phyloP scores from a whole-genome alignment of 2,329 filamentous ascomycete species.

The Drechslerella coelobrocha region DNA sequence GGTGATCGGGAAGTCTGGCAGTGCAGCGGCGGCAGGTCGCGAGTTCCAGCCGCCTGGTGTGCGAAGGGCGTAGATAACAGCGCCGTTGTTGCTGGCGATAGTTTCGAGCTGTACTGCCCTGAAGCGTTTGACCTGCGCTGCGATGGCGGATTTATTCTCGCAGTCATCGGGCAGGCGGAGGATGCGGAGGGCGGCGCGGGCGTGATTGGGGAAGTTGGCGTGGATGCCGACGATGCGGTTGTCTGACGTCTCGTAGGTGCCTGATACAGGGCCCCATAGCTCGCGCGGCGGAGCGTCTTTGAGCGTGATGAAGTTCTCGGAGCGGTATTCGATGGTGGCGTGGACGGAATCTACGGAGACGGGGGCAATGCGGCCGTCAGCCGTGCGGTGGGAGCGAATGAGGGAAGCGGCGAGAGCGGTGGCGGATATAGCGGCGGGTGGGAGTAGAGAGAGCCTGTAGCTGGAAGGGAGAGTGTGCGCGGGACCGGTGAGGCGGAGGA shows the following conservation, averaged over 20 bases:
- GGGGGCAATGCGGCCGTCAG: slow-evolving; percentile 54
- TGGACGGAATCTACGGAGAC: slow-evolving; percentile 62
- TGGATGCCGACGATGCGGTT: slow-evolving; percentile 65
- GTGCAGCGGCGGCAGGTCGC: slow-evolving; percentile 61
- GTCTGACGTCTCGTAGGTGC: slow-evolving; percentile 63
- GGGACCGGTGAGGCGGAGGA: slow-evolving; percentile 26
- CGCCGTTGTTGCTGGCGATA: slow-evolving; percentile 58
- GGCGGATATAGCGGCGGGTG: slow-evolving; percentile 59
- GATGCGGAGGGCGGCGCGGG: slow-evolving; percentile 59
- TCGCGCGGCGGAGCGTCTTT: slow-evolving; percentile 44
- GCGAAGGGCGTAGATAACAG: slow-evolving; percentile 63
- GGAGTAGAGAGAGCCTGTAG: slow-evolving; percentile 30
- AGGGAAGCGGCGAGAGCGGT: slow-evolving; percentile 64
- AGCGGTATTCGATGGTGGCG: slow-evolving; percentile 64
- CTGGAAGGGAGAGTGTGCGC: slow-evolving; percentile 33
- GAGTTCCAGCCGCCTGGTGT: slow-evolving; percentile 64
- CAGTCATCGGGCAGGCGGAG: slow-evolving; percentile 58
- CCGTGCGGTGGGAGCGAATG: slow-evolving; percentile 58
- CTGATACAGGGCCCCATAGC: slow-evolving; percentile 62
- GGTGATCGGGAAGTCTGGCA: slow-evolving; percentile 62
- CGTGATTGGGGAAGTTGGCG: slow-evolving; percentile 65
- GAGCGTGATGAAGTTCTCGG: slow-evolving; percentile 57
- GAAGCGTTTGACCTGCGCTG: slow-evolving; percentile 59
- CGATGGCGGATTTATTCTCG: slow-evolving; percentile 59
- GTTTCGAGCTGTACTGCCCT: slow-evolving; percentile 62